Percentiles rank a stretch among this genome's conserved stretches.
Conservation (phyloP, 495 filamentous ascomycete genomes). For the Polyplosphaeria fusca region DNA sequence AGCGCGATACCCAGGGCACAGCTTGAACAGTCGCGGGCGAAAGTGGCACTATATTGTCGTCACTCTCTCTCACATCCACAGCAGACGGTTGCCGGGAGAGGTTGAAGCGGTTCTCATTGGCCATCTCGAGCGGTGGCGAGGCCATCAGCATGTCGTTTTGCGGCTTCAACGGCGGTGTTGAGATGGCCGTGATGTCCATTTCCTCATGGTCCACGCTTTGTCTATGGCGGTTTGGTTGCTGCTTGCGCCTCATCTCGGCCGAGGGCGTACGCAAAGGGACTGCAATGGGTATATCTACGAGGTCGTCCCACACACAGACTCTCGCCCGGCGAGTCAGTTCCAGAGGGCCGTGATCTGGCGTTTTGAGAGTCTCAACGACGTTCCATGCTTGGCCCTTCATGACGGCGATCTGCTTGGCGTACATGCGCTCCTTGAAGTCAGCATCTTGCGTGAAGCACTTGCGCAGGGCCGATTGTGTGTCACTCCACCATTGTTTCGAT, state of each 20-base stretch:
- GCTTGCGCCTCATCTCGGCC: conserved; percentile 60
- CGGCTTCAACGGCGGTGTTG: conserved; percentile 51
- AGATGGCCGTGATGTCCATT: conserved; percentile 82
- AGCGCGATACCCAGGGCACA: conserved; percentile 30
- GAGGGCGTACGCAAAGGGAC: conserved; percentile 82
- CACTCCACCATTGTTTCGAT: conserved; percentile 93
- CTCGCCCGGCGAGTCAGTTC: conserved; percentile 86
- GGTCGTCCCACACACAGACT: conserved; percentile 96
- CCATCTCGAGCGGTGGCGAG: conserved; percentile 63
- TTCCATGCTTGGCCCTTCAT: conserved; percentile 99
- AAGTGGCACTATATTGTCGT: conserved; percentile 41
- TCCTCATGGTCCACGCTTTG: conserved; percentile 61
- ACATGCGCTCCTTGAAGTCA: conserved; percentile 98
- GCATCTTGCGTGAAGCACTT: conserved; percentile 83
- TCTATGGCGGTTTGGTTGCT: conserved; percentile 42
- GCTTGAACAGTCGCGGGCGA: conserved; percentile 37
- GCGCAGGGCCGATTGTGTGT: conserved; percentile 82
- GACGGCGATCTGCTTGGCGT: conserved; percentile 90
- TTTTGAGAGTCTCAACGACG: conserved; percentile 94
- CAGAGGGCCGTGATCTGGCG: conserved; percentile 83
- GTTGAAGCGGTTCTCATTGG: conserved; percentile 83
- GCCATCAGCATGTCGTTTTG: conserved; percentile 72
- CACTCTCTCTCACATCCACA: conserved; percentile 43
- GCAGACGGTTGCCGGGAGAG: conserved; percentile 57
- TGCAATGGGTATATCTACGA: conserved; percentile 91